Evolutionary conservation across 2,329 filamentous ascomycete species (phyloP), one percentile per base, ranked within the genome.

Genomic region (Fusarium napiforme): DNA sequence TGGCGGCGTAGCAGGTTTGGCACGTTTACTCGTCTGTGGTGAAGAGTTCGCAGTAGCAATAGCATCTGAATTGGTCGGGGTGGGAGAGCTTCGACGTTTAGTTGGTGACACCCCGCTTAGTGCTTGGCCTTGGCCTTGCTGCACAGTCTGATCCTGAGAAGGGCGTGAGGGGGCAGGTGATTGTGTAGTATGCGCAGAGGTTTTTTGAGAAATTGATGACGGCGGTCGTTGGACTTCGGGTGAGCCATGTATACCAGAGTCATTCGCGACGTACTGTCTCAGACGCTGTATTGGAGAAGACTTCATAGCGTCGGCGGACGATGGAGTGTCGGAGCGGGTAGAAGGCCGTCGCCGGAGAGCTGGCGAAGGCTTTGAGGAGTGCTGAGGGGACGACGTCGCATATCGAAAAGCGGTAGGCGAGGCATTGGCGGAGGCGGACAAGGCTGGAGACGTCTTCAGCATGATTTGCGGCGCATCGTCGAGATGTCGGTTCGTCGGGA

Each of bases 391-490:
- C 57, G 72, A 64, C 53, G 76, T 79, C 69, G 78, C 77, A 78
- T 80, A 79, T 75, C 75, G 83, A 80, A 81, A 86, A 81, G 76
- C 84, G 76, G 82, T 82, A 70, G 87, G 86, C 57, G 87, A 89
- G 78, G 85, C 84, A 84, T 85, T 88, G 82, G 85, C 83, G 75
- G 86, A 83, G 78, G 82, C 81, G 79, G 85, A 79, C 78, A 86
- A 82, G 75, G 86, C 82, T 69, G 87, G 87, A 78, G 87, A 89
- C 79, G 87, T 87, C 81, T 87, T 88, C 86, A 89, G 86, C 88
- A 90, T 90, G 84, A 82, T 88, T 83, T 82, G 82, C 82, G 82
- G 81, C 82, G 82, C 85, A 86, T 87, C 80, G 82, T 87, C 80
- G 37, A 69, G 72, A 59, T 64, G 56, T 75, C 58, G 68, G 53